phyloP scores from a whole-genome alignment of 495 filamentous ascomycete genomes.

The Aspergillus sclerotiicarbonarius region DNA sequence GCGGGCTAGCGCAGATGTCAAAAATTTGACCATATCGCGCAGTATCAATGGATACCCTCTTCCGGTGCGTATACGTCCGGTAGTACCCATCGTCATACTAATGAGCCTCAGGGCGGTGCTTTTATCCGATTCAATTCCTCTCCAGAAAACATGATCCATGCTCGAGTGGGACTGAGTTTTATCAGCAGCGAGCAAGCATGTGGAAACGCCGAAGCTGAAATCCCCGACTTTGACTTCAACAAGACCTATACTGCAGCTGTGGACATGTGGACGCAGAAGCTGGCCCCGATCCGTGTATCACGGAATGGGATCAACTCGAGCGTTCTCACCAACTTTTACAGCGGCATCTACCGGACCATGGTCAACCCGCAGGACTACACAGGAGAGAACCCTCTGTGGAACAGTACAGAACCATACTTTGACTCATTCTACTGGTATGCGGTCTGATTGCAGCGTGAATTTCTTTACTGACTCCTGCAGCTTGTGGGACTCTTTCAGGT shows the following conservation, averaged over 20 bases:
- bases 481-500: slow-evolving; percentile 64
- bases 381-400: slow-evolving; percentile 71
- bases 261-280: slow-evolving; percentile 46
- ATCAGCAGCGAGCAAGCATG: slow-evolving; percentile 66
- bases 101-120: slow-evolving; percentile 51
- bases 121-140: slow-evolving; percentile 59
- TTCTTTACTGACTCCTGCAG: slow-evolving; percentile 23
- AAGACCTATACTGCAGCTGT: slow-evolving; percentile 43
- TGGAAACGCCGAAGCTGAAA: slow-evolving; percentile 57
- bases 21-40: slow-evolving; percentile 62
- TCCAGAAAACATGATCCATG: slow-evolving; percentile 45
- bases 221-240: slow-evolving; percentile 50
- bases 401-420: slow-evolving; percentile 63
- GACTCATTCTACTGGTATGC: slow-evolving; percentile 55
- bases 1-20: slow-evolving; percentile 39
- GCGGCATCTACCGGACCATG: slow-evolving; percentile 55
- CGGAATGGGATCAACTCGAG: slow-evolving; percentile 51
- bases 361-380: slow-evolving; percentile 72
- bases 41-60: slow-evolving; percentile 70
- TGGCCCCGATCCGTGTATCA: slow-evolving; percentile 52
- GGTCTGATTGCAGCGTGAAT: neutral
- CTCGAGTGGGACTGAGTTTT: slow-evolving; percentile 70
- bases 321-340: slow-evolving; percentile 60
- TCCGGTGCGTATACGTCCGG: slow-evolving; percentile 37
- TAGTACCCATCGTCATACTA: neutral